Percentiles rank a stretch among this genome's conserved stretches.
Evolutionary conservation across 192 early-diverging fungal species (phyloP).

Genomic region (Powellomyces hirtus): DNA sequence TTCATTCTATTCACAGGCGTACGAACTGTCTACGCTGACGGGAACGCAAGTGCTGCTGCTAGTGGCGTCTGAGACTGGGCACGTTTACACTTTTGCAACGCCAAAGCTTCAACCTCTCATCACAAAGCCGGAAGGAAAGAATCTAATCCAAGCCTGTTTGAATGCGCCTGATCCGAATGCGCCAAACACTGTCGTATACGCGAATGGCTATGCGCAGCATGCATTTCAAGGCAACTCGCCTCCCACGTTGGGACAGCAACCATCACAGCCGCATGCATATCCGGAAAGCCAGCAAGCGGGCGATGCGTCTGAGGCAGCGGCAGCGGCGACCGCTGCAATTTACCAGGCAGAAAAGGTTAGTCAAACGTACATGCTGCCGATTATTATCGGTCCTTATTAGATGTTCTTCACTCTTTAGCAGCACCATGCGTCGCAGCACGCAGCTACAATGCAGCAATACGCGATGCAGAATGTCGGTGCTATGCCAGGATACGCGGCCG

Average conservation of each 20-base stretch:
- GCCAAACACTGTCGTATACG: background rate
- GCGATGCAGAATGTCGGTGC: background rate
- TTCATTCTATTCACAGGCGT: conserved; percentile 57
- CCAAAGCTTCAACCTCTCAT: conserved; percentile 91
- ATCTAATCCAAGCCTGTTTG: conserved; percentile 88
- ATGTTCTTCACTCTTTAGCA: background rate
- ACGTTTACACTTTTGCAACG: conserved; percentile 94
- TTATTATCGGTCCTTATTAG: background rate
- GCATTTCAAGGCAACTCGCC: conserved; percentile 27
- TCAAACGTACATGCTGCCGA: background rate
- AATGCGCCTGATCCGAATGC: conserved; percentile 71
- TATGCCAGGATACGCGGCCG: background rate
- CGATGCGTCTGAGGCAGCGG: background rate
- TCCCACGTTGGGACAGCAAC: conserved; percentile 25
- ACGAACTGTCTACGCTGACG: conserved; percentile 88
- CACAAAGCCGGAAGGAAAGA: conserved; percentile 84
- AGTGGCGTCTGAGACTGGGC: conserved; percentile 92
- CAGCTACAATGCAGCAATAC: background rate
- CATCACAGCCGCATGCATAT: conserved; percentile 19
- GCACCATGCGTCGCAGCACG: background rate
- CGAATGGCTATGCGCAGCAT: background rate
- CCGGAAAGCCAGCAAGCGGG: conserved; percentile 5
- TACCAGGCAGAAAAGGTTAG: background rate
- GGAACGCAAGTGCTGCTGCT: conserved; percentile 91
- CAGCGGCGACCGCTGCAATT: background rate